Conservation (phyloP, 2,329 filamentous ascomycete species). For the Plenodomus tracheiphilus region DNA sequence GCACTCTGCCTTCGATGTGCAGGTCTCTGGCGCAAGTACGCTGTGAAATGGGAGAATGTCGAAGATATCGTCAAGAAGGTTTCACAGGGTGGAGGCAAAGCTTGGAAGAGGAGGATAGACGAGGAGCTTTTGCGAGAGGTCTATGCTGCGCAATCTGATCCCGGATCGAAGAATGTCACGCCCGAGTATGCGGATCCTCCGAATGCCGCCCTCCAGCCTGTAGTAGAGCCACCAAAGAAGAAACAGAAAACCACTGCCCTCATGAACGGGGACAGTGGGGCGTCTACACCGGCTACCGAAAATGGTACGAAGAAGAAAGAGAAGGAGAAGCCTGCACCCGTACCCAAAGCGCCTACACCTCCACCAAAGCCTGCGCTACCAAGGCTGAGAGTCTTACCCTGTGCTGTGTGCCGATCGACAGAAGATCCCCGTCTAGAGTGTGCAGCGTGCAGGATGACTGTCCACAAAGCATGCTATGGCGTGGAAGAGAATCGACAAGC, state of each 20-base stretch:
- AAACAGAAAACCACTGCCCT: slow-evolving; percentile 55
- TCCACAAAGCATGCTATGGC: slow-evolving; percentile 93
- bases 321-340: slow-evolving; percentile 52
- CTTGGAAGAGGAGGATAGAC: slow-evolving; percentile 86
- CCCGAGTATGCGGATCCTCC: slow-evolving; percentile 35
- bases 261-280: slow-evolving; percentile 54
- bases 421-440: slow-evolving; percentile 68
- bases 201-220: slow-evolving; percentile 24
- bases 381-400: slow-evolving; percentile 77
- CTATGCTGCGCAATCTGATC: slow-evolving; percentile 40
- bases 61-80: slow-evolving; percentile 92
- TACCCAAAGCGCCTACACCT: slow-evolving; percentile 52
- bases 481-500: slow-evolving; percentile 69
- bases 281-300: slow-evolving; percentile 46
- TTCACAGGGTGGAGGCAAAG: slow-evolving; percentile 74
- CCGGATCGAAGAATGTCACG: slow-evolving; percentile 26
- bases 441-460: slow-evolving; percentile 84
- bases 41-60: slow-evolving; percentile 90
- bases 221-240: slow-evolving; percentile 61
- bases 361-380: slow-evolving; percentile 75
- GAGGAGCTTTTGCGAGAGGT: slow-evolving; percentile 84
- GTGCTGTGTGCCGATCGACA: slow-evolving; percentile 77
- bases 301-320: slow-evolving; percentile 47
- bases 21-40: slow-evolving; percentile 92
- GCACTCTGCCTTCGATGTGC: slow-evolving; percentile 90